Evolutionary conservation across 345 rosid species (phyloP), one percentile per base, ranked within the genome.

Genomic region (Capsella bursapastoris): DNA sequence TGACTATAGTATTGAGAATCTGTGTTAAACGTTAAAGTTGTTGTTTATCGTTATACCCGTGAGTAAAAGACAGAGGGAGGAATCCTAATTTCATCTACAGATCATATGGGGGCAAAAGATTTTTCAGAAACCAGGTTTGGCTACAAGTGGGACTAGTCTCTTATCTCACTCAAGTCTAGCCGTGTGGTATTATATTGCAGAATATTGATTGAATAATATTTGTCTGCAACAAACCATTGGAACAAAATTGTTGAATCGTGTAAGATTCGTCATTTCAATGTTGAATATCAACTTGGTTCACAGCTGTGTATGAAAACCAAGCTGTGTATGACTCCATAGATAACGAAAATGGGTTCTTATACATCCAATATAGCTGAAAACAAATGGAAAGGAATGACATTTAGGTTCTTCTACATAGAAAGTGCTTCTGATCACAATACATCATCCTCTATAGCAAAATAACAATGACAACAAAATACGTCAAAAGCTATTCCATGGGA

Each of bases 401-500:
- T 8, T 40, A 4, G 43, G 40, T 3, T 35, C 66, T 10, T 35
- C 66, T 10, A 28, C 40, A 1, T 15, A 7, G 4, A 64, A 45
- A 12, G 22, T 48, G 72, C 1, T 8, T 64, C 11, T 48, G 41
- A 50, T 57, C 66, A 25, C 11, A 45, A 45, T 56, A 60, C 55
- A 59, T 60, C 18, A 4, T 68, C 29, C 50, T 68, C 74, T 75
- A 68, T 75, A 61, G 57, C 70, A 74, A 29, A 66, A 49, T 28
- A 57, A 57, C 50, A 59, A 53, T 52, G 64, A 69, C 75, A 76
- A 69, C 59, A 76, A 56, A 69, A 70, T 47, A 68, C 34, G 41
- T 53, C 18, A 6, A 69, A 35, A 28, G 70, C 58, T 70, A 18
- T 5, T 76, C 74, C 28, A 53, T 60, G 57, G 27, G 65, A 50